Percentiles rank a stretch among this genome's conserved stretches.
phyloP scores from a whole-genome alignment of 23 red algal species.

The Gracilaria domingensis region DNA sequence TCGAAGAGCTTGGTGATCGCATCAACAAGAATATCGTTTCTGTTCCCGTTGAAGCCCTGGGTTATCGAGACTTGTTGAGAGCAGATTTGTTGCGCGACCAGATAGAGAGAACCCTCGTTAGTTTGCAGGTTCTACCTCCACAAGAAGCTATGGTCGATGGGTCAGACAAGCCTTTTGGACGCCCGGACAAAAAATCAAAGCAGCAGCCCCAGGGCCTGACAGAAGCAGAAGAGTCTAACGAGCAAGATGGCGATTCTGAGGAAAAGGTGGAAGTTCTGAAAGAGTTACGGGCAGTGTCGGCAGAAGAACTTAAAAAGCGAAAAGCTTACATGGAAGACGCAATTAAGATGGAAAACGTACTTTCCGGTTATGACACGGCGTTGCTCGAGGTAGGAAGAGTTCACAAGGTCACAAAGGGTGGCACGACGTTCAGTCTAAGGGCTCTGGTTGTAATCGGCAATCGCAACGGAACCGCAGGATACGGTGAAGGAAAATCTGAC shows the following conservation, averaged over 20 bases:
- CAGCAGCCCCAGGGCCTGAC: background rate
- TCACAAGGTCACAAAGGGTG: slow-evolving; percentile 81
- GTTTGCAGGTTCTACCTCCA: slow-evolving; percentile 58
- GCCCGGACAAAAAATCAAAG: slow-evolving; percentile 26
- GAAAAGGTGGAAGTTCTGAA: background rate
- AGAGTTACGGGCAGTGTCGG: slow-evolving; percentile 38
- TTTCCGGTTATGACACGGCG: slow-evolving; percentile 87
- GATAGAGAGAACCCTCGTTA: slow-evolving; percentile 66
- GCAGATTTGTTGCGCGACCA: slow-evolving; percentile 67
- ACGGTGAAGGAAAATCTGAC: slow-evolving; percentile 88
- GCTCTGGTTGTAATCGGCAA: slow-evolving; percentile 90
- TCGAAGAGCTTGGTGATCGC: slow-evolving; percentile 55
- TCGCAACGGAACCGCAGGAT: slow-evolving; percentile 85
- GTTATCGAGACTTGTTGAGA: slow-evolving; percentile 40
- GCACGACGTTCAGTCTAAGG: slow-evolving; percentile 77
- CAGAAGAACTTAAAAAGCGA: slow-evolving; percentile 49
- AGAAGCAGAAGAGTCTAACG: background rate
- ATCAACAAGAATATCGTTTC: slow-evolving; percentile 60
- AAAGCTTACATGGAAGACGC: slow-evolving; percentile 68
- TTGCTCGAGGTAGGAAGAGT: slow-evolving; percentile 86
- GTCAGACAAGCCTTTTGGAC: slow-evolving; percentile 50
- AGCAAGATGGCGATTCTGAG: background rate
- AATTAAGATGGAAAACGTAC: slow-evolving; percentile 55
- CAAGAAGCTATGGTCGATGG: slow-evolving; percentile 50
- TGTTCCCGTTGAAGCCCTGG: slow-evolving; percentile 59